Percentiles rank a stretch among this genome's conserved stretches.
These are phyloP conservation scores for Sporisorium exsertum DNA, from an alignment of 1,284 basidiomycete species.

Conservation along the genomic window DNA sequence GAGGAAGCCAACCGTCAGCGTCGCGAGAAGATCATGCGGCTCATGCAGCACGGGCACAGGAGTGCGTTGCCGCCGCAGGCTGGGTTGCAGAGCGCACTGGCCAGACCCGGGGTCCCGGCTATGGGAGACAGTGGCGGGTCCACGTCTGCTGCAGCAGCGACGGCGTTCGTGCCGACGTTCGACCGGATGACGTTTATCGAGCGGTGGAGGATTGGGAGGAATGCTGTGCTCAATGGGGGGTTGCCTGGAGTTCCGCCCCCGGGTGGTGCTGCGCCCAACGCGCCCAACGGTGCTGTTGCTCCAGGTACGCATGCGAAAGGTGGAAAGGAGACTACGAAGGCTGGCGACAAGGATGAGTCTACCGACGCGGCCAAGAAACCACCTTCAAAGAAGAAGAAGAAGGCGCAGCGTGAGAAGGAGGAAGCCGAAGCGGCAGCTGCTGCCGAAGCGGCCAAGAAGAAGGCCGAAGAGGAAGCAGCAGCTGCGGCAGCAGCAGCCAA, in stretches of 20 bases:
- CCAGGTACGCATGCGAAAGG: conserved; percentile 21
- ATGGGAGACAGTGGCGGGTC: conserved; percentile 7
- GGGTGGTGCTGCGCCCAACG: conserved; percentile 4
- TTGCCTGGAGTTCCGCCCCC: conserved; percentile 6
- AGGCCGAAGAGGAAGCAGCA: conserved; percentile 43
- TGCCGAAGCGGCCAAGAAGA: conserved; percentile 49
- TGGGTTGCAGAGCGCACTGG: conserved; percentile 2
- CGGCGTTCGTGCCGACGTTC: conserved; percentile 55
- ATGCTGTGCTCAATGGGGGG: conserved; percentile 43
- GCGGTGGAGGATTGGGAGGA: conserved; percentile 55
- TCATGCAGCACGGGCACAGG: conserved; percentile 61
- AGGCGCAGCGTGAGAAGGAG: conserved; percentile 51
- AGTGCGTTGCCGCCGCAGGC: conserved; percentile 7
- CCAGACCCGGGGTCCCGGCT: neutral
- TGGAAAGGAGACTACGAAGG: conserved; percentile 37
- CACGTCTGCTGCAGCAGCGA: conserved; percentile 17
- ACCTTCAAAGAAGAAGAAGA: conserved; percentile 55
- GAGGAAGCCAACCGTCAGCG: conserved; percentile 51
- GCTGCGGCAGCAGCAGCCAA: conserved; percentile 38
- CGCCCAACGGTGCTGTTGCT: conserved; percentile 22
- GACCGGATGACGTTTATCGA: conserved; percentile 61
- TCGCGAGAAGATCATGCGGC: conserved; percentile 62
- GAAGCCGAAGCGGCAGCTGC: conserved; percentile 49
- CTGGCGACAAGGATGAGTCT: conserved; percentile 40
- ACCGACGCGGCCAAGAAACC: conserved; percentile 46